Percentiles rank a stretch among this genome's conserved stretches.
Evolutionary conservation across 2,329 filamentous ascomycete species (phyloP).

Genomic region (Fusarium incarnatum): DNA sequence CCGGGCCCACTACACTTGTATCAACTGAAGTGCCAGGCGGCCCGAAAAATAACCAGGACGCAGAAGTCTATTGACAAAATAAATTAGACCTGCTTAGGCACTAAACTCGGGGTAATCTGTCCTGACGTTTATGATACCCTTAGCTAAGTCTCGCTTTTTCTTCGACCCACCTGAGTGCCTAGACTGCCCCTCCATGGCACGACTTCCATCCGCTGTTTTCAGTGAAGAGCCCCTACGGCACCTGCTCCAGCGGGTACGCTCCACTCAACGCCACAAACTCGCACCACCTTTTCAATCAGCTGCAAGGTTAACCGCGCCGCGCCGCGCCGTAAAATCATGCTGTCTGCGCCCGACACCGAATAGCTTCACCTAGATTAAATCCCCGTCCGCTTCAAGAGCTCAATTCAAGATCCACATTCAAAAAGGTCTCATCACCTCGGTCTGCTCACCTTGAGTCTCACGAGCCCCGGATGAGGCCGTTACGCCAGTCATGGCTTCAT

Average conservation of each 20-base stretch:
- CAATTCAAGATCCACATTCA: constrained; percentile 35
- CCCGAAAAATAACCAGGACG: no score
- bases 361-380: constrained; percentile 41
- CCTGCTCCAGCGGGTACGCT: constrained; percentile 5
- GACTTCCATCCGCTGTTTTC: constrained; percentile 29
- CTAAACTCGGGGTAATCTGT: no score
- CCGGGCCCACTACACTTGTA: constrained; percentile 25
- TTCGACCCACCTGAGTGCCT: neutral
- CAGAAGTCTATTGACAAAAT: no score
- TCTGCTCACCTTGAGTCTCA: constrained; percentile 39
- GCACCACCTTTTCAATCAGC: constrained; percentile 22
- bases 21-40: constrained; percentile 9
- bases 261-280: constrained; percentile 39
- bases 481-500: constrained; percentile 46
- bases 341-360: constrained; percentile 27
- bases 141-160: no score
- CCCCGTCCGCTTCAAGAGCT: constrained; percentile 7
- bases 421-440: constrained; percentile 40
- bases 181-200: constrained; percentile 21
- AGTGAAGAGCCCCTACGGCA: constrained; percentile 23
- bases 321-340: constrained; percentile 30
- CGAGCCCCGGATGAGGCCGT: constrained; percentile 46
- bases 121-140: no score
- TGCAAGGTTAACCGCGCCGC: constrained; percentile 16
- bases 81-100: no score